These are phyloP conservation scores for Lachancea quebecensis DNA, from an alignment of 805 yeast genomes.

Conservation along the genomic window DNA sequence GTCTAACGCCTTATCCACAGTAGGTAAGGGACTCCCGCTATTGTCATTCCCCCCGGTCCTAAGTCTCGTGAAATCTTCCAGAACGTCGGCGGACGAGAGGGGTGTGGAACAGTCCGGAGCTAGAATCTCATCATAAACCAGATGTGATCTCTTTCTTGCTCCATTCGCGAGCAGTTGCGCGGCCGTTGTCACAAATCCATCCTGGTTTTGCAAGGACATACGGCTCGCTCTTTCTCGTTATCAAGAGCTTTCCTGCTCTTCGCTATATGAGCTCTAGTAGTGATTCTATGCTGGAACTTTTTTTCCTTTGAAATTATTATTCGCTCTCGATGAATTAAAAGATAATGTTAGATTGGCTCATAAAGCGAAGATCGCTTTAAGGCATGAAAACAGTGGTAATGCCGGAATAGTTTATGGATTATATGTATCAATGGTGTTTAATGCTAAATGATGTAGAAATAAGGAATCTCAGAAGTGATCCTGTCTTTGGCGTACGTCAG, in stretches of 20 bases:
- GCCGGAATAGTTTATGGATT: no score
- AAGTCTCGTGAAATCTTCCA: constrained; percentile 10
- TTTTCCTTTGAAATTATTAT: no score
- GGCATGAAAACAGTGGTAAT: no score
- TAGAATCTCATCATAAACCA: constrained; percentile 8
- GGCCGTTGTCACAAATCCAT: neutral
- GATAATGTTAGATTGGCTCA: no score
- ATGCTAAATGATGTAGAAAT: no score
- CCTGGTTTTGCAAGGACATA: neutral
- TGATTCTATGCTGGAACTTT: no score
- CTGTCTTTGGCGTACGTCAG: no score
- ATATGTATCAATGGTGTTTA: no score
- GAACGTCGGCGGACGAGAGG: constrained; percentile 18
- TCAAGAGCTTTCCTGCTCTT: neutral
- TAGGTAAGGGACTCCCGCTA: constrained; percentile 1
- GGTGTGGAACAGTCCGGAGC: constrained; percentile 22
- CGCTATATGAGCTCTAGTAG: no score
- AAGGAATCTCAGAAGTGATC: no score
- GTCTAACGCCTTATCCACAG: constrained; percentile 19
- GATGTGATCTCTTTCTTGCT: neutral
- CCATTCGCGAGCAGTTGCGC: neutral
- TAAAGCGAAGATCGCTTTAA: no score
- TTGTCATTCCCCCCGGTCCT: constrained; percentile 2
- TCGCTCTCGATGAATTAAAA: no score
- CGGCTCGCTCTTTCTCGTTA: neutral